These are phyloP conservation scores for Barbarea vulgaris DNA, from an alignment of 345 rosid species.

Conservation along the genomic window DNA sequence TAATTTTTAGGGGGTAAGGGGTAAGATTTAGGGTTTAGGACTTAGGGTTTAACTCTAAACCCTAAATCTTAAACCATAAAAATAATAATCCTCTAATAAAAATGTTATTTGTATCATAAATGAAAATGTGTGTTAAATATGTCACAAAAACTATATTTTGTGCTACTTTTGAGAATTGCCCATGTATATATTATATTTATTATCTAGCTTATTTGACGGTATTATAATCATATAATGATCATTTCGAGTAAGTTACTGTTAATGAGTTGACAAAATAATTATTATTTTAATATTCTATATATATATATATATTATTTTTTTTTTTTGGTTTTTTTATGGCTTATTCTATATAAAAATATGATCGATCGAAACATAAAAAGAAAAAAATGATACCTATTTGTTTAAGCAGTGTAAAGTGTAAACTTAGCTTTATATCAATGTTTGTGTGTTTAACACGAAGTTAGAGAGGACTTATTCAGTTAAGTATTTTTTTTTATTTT, in stretches of 20 bases:
- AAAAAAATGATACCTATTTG: neutral
- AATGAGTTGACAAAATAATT: neutral
- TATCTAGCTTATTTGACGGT: neutral
- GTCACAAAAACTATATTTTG: too few species aligned
- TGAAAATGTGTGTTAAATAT: too few species aligned
- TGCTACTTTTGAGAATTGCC: too few species aligned
- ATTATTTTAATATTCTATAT: neutral
- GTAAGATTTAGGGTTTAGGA: too few species aligned
- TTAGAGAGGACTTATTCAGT: neutral
- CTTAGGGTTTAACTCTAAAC: too few species aligned
- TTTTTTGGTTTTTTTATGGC: too few species aligned
- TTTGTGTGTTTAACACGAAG: neutral
- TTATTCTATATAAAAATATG: too few species aligned
- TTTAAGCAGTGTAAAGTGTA: neutral
- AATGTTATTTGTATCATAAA: too few species aligned
- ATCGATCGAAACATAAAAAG: neutral
- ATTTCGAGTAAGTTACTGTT: neutral
- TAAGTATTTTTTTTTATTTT: too few species aligned
- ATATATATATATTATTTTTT: neutral
- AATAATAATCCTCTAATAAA: too few species aligned
- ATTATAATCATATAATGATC: neutral
- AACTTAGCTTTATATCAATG: neutral
- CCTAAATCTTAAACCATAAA: too few species aligned
- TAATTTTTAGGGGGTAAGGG: too few species aligned
- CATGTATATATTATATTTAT: neutral